Conservation (phyloP, 2,329 filamentous ascomycete species). For the Drechmeria coniospora region DNA sequence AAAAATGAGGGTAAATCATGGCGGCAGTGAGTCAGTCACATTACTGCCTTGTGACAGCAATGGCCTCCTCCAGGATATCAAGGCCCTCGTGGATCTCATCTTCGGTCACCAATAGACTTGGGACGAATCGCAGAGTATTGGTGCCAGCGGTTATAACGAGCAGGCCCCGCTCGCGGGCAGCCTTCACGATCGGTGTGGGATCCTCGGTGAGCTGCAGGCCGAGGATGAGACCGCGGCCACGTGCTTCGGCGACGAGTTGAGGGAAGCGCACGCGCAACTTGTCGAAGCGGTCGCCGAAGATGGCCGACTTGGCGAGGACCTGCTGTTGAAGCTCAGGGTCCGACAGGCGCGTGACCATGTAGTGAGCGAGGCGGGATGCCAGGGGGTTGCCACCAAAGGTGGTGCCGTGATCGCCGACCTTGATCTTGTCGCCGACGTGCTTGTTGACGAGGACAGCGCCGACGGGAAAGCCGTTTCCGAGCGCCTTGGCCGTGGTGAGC, state of each 20-base stretch:
- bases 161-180: slow-evolving; percentile 73
- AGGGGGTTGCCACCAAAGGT: slow-evolving; percentile 90
- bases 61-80: slow-evolving; percentile 56
- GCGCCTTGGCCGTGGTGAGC: slow-evolving; percentile 84
- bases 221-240: slow-evolving; percentile 73
- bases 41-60: slow-evolving; percentile 25
- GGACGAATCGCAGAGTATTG: slow-evolving; percentile 86
- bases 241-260: slow-evolving; percentile 57
- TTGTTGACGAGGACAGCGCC: slow-evolving; percentile 45
- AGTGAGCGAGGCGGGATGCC: slow-evolving; percentile 67
- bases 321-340: slow-evolving; percentile 52
- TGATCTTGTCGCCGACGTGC: slow-evolving; percentile 24
- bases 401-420: slow-evolving; percentile 71
- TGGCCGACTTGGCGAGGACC: slow-evolving; percentile 49
- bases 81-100: slow-evolving; percentile 68
- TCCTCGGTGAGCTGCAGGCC: slow-evolving; percentile 70
- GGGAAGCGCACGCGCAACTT: slow-evolving; percentile 39
- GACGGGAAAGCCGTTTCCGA: slow-evolving; percentile 93
- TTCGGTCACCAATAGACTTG: slow-evolving; percentile 66
- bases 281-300: slow-evolving; percentile 33
- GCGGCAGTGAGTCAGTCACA: too few relatives aligned
- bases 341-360: slow-evolving; percentile 66
- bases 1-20: too few relatives aligned
- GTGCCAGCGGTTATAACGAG: slow-evolving; percentile 85
- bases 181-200: slow-evolving; percentile 60